A percentile compares a stretch with the other conserved stretches of the same genome.
Conservation (phyloP, 2,329 filamentous ascomycete species). For the Eurotiales sp. region DNA sequence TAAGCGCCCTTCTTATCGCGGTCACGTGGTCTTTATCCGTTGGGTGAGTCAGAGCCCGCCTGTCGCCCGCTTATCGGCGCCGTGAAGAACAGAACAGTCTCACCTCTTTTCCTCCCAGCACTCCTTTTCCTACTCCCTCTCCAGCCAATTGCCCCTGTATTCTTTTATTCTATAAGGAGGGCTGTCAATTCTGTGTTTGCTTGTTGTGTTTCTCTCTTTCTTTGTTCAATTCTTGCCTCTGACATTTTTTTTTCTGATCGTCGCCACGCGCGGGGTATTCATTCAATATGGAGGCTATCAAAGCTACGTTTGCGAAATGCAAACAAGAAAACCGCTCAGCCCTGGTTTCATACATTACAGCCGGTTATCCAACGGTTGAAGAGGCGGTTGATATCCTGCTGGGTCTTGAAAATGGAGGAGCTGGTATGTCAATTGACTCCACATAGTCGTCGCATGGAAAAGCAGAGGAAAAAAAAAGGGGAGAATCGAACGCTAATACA, state of each 20-base stretch:
- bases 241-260: not conserved
- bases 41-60: not conserved
- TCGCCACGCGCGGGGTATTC: constrained; percentile 3
- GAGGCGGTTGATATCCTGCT: constrained; percentile 81
- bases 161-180: too few relatives aligned
- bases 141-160: not conserved
- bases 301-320: constrained; percentile 55
- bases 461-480: too few relatives aligned
- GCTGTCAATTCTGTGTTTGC: too few relatives aligned
- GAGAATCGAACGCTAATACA: constrained; percentile 5
- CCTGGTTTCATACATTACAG: constrained; percentile 93
- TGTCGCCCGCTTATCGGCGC: too few relatives aligned
- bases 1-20: constrained; percentile 8
- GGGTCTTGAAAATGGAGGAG: constrained; percentile 86
- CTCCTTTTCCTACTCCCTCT: not conserved
- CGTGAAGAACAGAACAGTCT: too few relatives aligned
- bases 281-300: constrained; percentile 51
- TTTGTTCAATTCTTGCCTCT: not conserved
- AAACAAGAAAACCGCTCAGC: constrained; percentile 65
- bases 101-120: not conserved
- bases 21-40: too few relatives aligned
- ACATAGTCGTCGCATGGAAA: too few relatives aligned
- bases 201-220: not conserved
- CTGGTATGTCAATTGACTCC: constrained; percentile 55
- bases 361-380: constrained; percentile 80